phyloP scores from a whole-genome alignment of 495 filamentous ascomycete genomes.

The Bathelium albidoporum region DNA sequence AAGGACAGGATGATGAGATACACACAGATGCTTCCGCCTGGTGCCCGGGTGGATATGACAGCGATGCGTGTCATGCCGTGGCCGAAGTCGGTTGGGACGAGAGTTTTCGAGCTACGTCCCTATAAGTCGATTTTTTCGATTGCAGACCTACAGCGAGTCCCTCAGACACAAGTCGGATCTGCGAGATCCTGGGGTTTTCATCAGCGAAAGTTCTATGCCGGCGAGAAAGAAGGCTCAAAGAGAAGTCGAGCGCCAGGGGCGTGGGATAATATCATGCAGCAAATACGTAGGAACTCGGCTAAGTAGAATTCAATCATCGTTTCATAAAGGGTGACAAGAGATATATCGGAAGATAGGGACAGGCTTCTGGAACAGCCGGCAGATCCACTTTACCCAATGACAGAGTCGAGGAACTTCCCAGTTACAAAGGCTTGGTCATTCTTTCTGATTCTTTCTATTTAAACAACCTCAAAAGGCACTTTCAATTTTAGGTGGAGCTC shows the following conservation, averaged over 20 bases:
- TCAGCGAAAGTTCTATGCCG: not conserved
- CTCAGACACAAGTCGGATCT: not conserved
- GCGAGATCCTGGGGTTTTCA: not conserved
- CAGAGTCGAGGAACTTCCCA: too few species aligned
- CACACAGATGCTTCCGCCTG: slow-evolving; percentile 48
- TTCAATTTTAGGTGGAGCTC: too few species aligned
- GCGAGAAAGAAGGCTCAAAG: slow-evolving; percentile 6
- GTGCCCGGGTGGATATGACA: slow-evolving; percentile 54
- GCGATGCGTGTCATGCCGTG: slow-evolving; percentile 56
- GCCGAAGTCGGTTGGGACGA: slow-evolving; percentile 39
- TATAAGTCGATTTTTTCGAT: not conserved
- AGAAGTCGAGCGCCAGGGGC: slow-evolving; percentile 33
- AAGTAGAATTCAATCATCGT: not conserved
- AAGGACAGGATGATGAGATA: slow-evolving; percentile 57
- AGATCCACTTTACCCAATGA: too few species aligned
- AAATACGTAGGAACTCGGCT: not conserved
- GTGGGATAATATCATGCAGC: slow-evolving; percentile 47
- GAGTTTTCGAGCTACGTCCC: slow-evolving; percentile 40
- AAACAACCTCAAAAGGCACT: too few species aligned
- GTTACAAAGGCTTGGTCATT: too few species aligned
- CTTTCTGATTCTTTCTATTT: too few species aligned
- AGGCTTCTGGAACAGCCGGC: too few species aligned
- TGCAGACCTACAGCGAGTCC: not conserved
- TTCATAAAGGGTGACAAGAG: too few species aligned
- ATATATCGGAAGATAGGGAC: too few species aligned